Evolutionary conservation across 73 alveolate species (phyloP), one percentile per base, ranked within the genome.

Genomic region (Tetrahymena borealis): DNA sequence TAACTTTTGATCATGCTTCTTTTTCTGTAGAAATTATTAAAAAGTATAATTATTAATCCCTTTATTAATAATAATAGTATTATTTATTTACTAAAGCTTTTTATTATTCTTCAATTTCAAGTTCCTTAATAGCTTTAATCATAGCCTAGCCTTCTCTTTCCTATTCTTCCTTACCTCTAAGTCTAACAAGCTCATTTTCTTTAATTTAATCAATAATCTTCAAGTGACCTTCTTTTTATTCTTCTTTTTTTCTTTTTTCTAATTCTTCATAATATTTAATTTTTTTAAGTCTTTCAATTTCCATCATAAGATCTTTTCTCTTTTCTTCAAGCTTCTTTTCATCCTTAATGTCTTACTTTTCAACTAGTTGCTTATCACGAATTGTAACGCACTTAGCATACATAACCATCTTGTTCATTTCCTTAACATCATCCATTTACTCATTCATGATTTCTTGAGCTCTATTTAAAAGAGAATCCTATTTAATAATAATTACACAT

Each of bases 231-330:
- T 97, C 93, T 39, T 36, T 94, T 94, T 93, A 90, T 33, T 91
- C 95, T 38, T 60, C 93, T 85, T 95, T 96, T 90, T 78, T 78
- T 33, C 36, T 41, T 95, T 97, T 93, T 79, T 97, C 97, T 43
- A 92, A 39, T 94, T 97, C 96, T 90, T 97, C 99, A 90, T 96
- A 91, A 43, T 38, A 91, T 92, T 97, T 93, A 20, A 97, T 94
- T 91, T 91, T 95, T 93, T 97, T 97, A 43, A 97, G 95, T 90
- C 99, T 94, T 93, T 97, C 99, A 36, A 97, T 94, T 96, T 97
- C 99, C 99, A 97, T 97, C 99, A 97, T 97, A 77, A 93, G 91
- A 94, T 97, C 99, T 78, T 94, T 93, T 91, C 96, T 95, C 94
- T 97, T 96, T 94, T 97, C 99, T 94, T 95, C 91, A 79, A 79